These are phyloP conservation scores for Diaporthe destruens DNA, from an alignment of 2,329 filamentous ascomycete genomes.

Conservation along the genomic window DNA sequence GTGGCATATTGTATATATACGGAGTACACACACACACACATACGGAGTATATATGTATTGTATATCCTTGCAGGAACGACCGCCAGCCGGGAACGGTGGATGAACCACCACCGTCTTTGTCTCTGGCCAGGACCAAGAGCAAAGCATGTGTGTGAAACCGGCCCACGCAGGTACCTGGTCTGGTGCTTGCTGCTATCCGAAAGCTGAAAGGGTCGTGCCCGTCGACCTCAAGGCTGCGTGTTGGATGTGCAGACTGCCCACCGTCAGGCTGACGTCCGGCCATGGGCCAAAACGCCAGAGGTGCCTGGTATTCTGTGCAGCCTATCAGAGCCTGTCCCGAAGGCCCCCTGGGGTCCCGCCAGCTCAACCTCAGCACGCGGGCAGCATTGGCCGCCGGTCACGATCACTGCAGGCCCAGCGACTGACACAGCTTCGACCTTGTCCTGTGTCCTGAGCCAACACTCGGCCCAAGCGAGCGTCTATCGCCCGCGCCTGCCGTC, in stretches of 20 bases:
- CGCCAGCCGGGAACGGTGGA: background rate
- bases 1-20: no score
- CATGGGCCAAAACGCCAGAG: background rate
- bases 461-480: conserved; percentile 8
- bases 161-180: background rate
- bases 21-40: no score
- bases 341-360: background rate
- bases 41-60: no score
- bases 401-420: conserved; percentile 21
- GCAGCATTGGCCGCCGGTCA: conserved; percentile 5
- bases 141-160: conserved; percentile 16
- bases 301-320: background rate
- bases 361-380: conserved; percentile 11
- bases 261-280: conserved; percentile 1
- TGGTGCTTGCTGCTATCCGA: conserved; percentile 4
- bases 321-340: conserved; percentile 30
- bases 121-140: background rate
- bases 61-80: background rate
- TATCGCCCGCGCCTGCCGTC: conserved; percentile 25
- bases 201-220: conserved; percentile 15
- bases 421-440: conserved; percentile 23
- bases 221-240: background rate
- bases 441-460: conserved; percentile 21
- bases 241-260: background rate
- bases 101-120: conserved; percentile 5